A percentile compares a stretch with the other conserved stretches of the same genome.
Conservation (phyloP, 2,329 filamentous ascomycete genomes). For the Neurospora sp. region DNA sequence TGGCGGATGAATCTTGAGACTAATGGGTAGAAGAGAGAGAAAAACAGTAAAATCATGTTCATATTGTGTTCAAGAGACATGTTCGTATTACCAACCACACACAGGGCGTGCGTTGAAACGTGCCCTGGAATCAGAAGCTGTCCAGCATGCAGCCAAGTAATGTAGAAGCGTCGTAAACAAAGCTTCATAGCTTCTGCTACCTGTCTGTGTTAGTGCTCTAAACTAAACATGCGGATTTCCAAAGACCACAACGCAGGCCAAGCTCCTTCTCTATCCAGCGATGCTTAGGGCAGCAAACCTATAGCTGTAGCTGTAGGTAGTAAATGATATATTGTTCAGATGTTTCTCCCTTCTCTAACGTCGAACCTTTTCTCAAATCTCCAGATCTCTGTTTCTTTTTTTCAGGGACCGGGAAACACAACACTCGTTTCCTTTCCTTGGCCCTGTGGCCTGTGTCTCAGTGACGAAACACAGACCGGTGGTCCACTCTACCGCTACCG, state of each 20-base stretch:
- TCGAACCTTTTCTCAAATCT: background rate
- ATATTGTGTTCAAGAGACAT: background rate
- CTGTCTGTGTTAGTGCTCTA: too few relatives aligned
- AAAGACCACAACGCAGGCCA: too few relatives aligned
- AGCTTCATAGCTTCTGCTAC: background rate
- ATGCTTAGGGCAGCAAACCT: background rate
- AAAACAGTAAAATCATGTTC: too few relatives aligned
- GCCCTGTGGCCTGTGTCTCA: background rate
- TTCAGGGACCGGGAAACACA: background rate
- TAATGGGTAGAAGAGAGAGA: background rate
- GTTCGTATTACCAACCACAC: background rate
- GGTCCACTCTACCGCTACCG: background rate
- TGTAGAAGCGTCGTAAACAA: background rate
- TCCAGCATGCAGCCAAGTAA: background rate
- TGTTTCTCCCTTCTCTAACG: background rate
- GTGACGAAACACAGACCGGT: background rate
- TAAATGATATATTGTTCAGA: background rate
- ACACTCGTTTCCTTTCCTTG: background rate
- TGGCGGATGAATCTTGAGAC: background rate
- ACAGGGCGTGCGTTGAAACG: background rate
- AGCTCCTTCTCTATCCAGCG: too few relatives aligned
- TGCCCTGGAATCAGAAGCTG: background rate
- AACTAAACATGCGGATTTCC: too few relatives aligned
- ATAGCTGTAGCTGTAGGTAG: background rate
- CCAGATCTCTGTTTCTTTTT: background rate